phyloP scores from a whole-genome alignment of 768 basidiomycete species.

The Tricholoma bakamatsutake region DNA sequence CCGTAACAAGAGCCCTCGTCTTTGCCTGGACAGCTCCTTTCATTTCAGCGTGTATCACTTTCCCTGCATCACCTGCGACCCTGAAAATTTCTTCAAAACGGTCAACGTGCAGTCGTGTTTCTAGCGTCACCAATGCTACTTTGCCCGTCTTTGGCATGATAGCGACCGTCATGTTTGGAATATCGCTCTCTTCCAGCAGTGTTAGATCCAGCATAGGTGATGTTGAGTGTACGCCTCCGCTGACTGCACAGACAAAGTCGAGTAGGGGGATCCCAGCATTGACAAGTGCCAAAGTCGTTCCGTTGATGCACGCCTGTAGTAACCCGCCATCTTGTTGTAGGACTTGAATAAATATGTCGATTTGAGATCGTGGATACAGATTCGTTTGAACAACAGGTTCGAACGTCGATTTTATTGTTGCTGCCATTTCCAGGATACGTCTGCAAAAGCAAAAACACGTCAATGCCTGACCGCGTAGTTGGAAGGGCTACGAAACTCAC shows the following conservation, averaged over 20 bases:
- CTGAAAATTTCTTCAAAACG: slow-evolving; percentile 86
- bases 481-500: slow-evolving; percentile 41
- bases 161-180: slow-evolving; percentile 86
- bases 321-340: slow-evolving; percentile 92
- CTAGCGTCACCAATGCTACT: slow-evolving; percentile 87
- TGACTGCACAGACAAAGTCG: slow-evolving; percentile 89
- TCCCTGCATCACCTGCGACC: slow-evolving; percentile 71
- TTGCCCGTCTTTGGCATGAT: slow-evolving; percentile 83
- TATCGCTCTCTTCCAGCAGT: slow-evolving; percentile 82
- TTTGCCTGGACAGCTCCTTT: slow-evolving; percentile 57
- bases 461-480: neutral
- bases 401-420: slow-evolving; percentile 89
- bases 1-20: slow-evolving; percentile 55
- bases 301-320: slow-evolving; percentile 89
- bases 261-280: slow-evolving; percentile 85
- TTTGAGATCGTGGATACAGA: slow-evolving; percentile 91
- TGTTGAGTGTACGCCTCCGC: slow-evolving; percentile 80
- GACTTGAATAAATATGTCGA: slow-evolving; percentile 91
- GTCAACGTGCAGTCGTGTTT: slow-evolving; percentile 89
- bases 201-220: slow-evolving; percentile 85
- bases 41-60: slow-evolving; percentile 82
- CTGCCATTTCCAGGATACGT: slow-evolving; percentile 80
- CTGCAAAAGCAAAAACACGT: slow-evolving; percentile 31
- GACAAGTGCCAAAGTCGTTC: slow-evolving; percentile 86
- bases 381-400: slow-evolving; percentile 90